A percentile compares a stretch with the other conserved stretches of the same genome.
Conservation (phyloP, 2,329 filamentous ascomycete genomes). For the Aspergillus brunneoviolaceus region DNA sequence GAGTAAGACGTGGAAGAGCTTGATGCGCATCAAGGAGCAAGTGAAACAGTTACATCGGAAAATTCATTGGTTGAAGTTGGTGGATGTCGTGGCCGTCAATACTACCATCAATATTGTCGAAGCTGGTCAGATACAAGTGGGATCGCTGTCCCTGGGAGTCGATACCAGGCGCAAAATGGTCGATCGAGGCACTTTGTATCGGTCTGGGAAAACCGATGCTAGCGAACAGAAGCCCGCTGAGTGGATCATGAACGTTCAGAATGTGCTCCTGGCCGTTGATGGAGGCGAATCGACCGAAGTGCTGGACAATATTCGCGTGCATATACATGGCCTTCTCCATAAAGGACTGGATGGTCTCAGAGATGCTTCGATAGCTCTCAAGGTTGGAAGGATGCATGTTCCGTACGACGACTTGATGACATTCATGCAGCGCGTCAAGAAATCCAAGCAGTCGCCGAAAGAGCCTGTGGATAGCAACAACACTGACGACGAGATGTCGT, state of each 20-base stretch:
- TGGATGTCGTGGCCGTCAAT: conserved; percentile 83
- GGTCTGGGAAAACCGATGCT: conserved; percentile 67
- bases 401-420: conserved; percentile 81
- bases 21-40: conserved; percentile 77
- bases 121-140: conserved; percentile 81
- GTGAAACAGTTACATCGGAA: conserved; percentile 84
- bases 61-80: conserved; percentile 83
- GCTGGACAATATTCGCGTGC: conserved; percentile 81
- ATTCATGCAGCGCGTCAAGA: conserved; percentile 33
- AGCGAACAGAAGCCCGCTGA: conserved; percentile 75
- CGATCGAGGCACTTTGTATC: conserved; percentile 84
- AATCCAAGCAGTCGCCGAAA: conserved; percentile 36
- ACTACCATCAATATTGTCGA: conserved; percentile 74
- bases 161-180: conserved; percentile 91
- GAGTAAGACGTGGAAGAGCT: conserved; percentile 75
- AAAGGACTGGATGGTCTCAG: conserved; percentile 81
- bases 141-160: conserved; percentile 79
- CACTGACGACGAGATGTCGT: conserved; percentile 59
- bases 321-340: conserved; percentile 87
- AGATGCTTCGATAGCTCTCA: conserved; percentile 86
- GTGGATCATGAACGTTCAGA: conserved; percentile 86
- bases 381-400: conserved; percentile 84
- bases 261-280: conserved; percentile 83
- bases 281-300: conserved; percentile 83
- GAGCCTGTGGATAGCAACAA: conserved; percentile 41